Evolutionary conservation across 1,284 basidiomycete species (phyloP).

Genomic region (Microbotryum saponariae): DNA sequence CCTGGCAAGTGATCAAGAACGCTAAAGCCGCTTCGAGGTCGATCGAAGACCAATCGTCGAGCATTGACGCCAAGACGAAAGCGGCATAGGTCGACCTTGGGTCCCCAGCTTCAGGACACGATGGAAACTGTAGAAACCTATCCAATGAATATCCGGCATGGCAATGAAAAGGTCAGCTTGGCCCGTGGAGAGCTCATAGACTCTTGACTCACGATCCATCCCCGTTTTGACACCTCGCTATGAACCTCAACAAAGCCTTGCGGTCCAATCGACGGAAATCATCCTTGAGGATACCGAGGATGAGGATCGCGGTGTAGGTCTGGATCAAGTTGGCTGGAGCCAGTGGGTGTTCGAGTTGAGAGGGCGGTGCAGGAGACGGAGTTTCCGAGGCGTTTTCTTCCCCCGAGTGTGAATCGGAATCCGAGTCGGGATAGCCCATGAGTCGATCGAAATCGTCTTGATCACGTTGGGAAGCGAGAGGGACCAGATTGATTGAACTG

Average conservation of each 20-base stretch:
- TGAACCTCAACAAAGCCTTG: slow-evolving; percentile 54
- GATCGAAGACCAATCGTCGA: slow-evolving; percentile 68
- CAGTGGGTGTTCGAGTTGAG: background rate
- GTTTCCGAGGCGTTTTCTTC: background rate
- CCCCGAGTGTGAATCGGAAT: background rate
- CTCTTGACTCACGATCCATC: slow-evolving; percentile 64
- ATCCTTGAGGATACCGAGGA: slow-evolving; percentile 73
- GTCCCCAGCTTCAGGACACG: slow-evolving; percentile 56
- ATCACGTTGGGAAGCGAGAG: background rate
- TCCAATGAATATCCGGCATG: background rate
- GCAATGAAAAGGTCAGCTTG: background rate
- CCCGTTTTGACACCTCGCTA: slow-evolving; percentile 60
- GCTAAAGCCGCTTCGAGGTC: slow-evolving; percentile 53
- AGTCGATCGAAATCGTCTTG: slow-evolving; percentile 3
- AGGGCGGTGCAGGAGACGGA: background rate
- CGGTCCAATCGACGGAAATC: slow-evolving; percentile 62
- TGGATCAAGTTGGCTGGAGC: slow-evolving; percentile 78
- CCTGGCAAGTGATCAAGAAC: slow-evolving; percentile 64
- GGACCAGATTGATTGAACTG: background rate
- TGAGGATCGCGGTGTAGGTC: slow-evolving; percentile 78
- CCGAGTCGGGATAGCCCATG: slow-evolving; percentile 1
- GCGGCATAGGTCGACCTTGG: slow-evolving; percentile 82
- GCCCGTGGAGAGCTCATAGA: background rate
- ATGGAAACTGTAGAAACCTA: slow-evolving; percentile 69
- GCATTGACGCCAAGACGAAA: slow-evolving; percentile 67